phyloP scores from a whole-genome alignment of 106 monocot genomes.

The Iris macrosiphon region DNA sequence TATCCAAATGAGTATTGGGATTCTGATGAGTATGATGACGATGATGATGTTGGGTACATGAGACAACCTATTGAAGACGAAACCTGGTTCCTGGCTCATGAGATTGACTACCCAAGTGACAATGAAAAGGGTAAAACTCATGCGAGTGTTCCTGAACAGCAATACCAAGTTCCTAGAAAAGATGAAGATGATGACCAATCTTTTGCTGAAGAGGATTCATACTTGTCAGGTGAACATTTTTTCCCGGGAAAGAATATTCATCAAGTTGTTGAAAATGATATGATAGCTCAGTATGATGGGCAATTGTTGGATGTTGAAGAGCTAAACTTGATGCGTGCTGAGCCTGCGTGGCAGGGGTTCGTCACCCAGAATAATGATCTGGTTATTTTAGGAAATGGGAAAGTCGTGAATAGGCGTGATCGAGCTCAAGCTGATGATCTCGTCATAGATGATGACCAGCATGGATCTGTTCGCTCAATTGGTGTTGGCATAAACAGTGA shows the following conservation, averaged over 20 bases:
- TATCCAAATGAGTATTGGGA: conserved; percentile 99
- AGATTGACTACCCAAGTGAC: conserved; percentile 99
- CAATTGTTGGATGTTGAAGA: conserved; percentile 85
- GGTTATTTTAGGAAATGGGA: conserved; percentile 56
- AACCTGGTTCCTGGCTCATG: conserved; percentile 98
- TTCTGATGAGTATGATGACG: conserved; percentile 98
- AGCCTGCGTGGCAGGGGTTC: conserved; percentile 94
- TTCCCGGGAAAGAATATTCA: conserved; percentile 46
- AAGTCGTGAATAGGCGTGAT: conserved; percentile 31
- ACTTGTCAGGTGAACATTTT: conserved; percentile 88
- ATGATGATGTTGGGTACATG: conserved; percentile 96
- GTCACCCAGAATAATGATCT: conserved; percentile 70
- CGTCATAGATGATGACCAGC: conserved; percentile 73
- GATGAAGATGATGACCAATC: conserved; percentile 90
- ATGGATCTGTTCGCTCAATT: conserved; percentile 91
- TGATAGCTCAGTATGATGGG: conserved; percentile 80
- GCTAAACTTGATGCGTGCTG: conserved; percentile 71
- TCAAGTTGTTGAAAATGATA: conserved; percentile 48
- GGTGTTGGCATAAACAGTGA: conserved; percentile 96
- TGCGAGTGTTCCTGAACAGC: conserved; percentile 51
- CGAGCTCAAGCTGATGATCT: conserved; percentile 42
- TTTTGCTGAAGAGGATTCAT: conserved; percentile 89
- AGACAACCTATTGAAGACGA: conserved; percentile 99
- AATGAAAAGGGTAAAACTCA: conserved; percentile 76
- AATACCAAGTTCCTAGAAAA: conserved; percentile 39